phyloP scores from a whole-genome alignment of 2,329 filamentous ascomycete genomes.

The Cladosporium halotolerans region DNA sequence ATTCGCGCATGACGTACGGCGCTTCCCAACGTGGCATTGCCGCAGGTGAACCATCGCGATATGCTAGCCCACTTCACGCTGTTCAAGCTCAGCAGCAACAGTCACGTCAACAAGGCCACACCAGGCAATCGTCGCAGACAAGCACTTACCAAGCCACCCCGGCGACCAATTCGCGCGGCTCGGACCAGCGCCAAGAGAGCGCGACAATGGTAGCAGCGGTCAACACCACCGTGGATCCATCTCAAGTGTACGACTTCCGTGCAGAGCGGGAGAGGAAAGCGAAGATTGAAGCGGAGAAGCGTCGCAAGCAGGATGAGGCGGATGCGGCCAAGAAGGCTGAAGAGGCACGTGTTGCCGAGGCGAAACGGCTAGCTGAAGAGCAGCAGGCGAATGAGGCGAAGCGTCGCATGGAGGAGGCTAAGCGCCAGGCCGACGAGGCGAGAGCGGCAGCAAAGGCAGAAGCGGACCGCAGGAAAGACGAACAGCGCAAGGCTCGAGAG shows the following conservation, averaged over 20 bases:
- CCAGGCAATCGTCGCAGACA: conserved; percentile 18
- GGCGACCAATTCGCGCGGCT: conserved; percentile 18
- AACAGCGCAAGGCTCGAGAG: conserved; percentile 23
- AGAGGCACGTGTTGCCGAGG: conserved; percentile 25
- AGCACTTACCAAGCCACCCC: conserved; percentile 22
- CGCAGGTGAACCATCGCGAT: conserved; percentile 18
- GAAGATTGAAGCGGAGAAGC: conserved; percentile 26
- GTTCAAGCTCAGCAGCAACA: conserved; percentile 23
- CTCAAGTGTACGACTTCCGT: conserved; percentile 49
- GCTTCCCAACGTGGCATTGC: neutral
- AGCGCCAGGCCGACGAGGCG: conserved; percentile 20
- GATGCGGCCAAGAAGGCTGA: conserved; percentile 30
- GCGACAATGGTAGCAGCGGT: conserved; percentile 29
- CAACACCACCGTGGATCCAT: conserved; percentile 45
- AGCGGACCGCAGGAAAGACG: conserved; percentile 15
- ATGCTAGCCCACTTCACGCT: conserved; percentile 26
- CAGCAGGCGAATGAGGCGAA: conserved; percentile 17
- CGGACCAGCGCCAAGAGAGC: conserved; percentile 20
- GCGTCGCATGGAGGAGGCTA: conserved; percentile 11
- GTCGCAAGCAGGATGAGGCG: conserved; percentile 25
- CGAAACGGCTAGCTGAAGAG: conserved; percentile 25
- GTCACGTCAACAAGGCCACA: conserved; percentile 14
- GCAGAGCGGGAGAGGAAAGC: conserved; percentile 42
- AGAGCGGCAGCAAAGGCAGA: conserved; percentile 17
- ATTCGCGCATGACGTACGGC: neutral